Evolutionary conservation across 345 rosid species (phyloP), one percentile per base, ranked within the genome.

Genomic region (Viola odorata): DNA sequence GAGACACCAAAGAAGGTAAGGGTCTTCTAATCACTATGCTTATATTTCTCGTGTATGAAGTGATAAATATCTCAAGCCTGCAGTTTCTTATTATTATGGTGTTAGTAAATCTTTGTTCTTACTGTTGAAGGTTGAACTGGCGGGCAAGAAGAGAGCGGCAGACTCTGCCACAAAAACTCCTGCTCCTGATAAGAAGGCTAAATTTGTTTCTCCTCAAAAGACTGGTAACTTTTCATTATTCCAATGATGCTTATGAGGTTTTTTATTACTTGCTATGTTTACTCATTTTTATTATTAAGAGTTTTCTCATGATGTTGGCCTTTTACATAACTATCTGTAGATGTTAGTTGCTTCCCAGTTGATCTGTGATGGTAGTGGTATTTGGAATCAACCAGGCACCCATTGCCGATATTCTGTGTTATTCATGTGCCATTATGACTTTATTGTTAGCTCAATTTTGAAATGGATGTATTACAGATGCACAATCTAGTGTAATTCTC

Each of bases 131-230:
- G 64, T 60, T 69, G 87, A 74, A 66, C 69, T 63, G 32, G 32
- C 32, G 15, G 60, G 77, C 49, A 88, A 86, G 85, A 91, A 91
- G 78, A 91, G 95, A 63, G 13, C 88, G 11, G 72, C 70, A 5
- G 85, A 86, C 53, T 60, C 86, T 37, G 65, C 75, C 13, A 54
- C 64, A 3, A 86, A 80, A 72, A 71, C 75, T 2, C 66, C 83
- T 53, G 64, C 65, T 32, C 73, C 89, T 38, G 77, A 65, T 41
- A 91, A 91, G 81, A 91, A 85, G 77, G 79, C 82, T 14, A 91
- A 86, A 53, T 79, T 83, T n/a, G 78, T 67, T 42, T 84, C 91
- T 53, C 89, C 94, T 11, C 84, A 72, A 66, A 87, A 82, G 74
- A 73, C 89, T 57, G 98, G 97, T 86, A 62, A 66, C 50, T 50